phyloP scores from a whole-genome alignment of 148 eudicot species.

The Vaccinium myrtillus region DNA sequence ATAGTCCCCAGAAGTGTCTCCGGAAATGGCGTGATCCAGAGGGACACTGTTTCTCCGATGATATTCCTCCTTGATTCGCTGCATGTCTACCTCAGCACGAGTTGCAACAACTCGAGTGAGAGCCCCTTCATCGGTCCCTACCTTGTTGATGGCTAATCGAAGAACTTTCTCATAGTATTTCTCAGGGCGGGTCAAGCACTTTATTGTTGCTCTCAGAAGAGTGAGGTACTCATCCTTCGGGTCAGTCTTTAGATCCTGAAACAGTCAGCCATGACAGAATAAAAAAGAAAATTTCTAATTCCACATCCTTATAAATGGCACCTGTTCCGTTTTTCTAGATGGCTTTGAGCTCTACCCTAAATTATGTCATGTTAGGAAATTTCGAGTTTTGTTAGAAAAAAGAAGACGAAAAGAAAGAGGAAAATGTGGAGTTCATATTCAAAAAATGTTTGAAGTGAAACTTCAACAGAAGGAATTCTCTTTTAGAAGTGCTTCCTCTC shows the following conservation, averaged over 20 bases:
- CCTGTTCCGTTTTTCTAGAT: not conserved
- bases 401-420: not conserved
- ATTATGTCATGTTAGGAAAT: not conserved
- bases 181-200: conserved; percentile 79
- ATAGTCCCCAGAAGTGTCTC: conserved; percentile 82
- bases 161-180: conserved; percentile 81
- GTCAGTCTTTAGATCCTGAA: conserved; percentile 71
- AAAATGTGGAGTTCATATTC: not conserved
- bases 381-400: not conserved
- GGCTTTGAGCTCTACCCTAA: not conserved
- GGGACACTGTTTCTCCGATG: conserved; percentile 71
- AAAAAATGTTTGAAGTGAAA: not conserved
- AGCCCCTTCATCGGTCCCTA: conserved; percentile 85
- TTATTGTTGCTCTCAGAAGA: conserved; percentile 66
- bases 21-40: conserved; percentile 63
- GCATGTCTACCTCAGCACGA: conserved; percentile 77
- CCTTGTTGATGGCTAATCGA: conserved; percentile 62
- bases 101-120: conserved; percentile 84
- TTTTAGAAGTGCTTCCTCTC: not conserved
- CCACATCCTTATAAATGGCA: not conserved
- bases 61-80: conserved; percentile 73
- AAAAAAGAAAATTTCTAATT: not conserved
- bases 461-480: not conserved
- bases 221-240: conserved; percentile 65
- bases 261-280: not conserved